A percentile compares a stretch with the other conserved stretches of the same genome.
phyloP scores from a whole-genome alignment of 495 filamentous ascomycete genomes.

The Xylaria grammica region DNA sequence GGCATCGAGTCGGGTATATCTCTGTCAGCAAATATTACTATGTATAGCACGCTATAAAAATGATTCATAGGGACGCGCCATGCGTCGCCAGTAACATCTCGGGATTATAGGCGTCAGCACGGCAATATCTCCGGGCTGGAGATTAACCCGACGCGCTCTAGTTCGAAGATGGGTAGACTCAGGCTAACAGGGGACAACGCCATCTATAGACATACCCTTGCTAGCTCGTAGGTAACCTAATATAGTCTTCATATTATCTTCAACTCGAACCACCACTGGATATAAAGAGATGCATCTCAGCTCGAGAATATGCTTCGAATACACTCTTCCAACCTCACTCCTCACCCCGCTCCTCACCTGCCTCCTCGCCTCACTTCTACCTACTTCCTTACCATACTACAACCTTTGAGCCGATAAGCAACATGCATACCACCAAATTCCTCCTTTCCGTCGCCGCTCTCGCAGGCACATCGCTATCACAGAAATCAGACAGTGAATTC shows the following conservation, averaged over 20 bases:
- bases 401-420: not conserved
- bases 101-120: not conserved
- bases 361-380: not conserved
- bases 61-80: too few relatives aligned
- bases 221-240: not conserved
- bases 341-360: too few relatives aligned
- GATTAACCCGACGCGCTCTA: not conserved
- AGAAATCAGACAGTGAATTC: constrained; percentile 3
- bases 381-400: not conserved
- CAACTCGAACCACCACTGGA: not conserved
- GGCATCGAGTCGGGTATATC: not conserved
- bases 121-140: not conserved
- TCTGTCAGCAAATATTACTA: not conserved
- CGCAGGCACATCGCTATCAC: not conserved
- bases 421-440: constrained; percentile 1
- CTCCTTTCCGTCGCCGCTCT: not conserved
- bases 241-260: not conserved
- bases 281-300: not conserved
- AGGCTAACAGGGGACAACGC: too few relatives aligned
- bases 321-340: not conserved
- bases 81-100: not conserved
- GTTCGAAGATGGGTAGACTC: not conserved
- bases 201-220: not conserved
- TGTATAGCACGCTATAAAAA: not conserved
- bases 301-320: not conserved